A percentile compares a stretch with the other conserved stretches of the same genome.
These are phyloP conservation scores for Vanrija pseudolonga DNA, from an alignment of 1,284 basidiomycete genomes.

Conservation along the genomic window DNA sequence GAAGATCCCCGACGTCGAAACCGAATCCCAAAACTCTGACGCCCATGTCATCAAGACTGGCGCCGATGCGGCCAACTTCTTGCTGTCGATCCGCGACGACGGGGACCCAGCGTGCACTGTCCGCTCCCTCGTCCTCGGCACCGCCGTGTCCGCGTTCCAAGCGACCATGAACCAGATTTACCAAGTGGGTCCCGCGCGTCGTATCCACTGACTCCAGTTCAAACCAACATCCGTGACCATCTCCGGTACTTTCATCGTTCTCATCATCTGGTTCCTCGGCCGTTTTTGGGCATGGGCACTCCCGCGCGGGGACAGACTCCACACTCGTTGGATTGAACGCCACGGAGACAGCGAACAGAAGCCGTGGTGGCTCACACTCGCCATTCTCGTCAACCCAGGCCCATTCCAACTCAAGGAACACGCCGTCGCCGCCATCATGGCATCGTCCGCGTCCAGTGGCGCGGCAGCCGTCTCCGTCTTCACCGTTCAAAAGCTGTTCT, in stretches of 20 bases:
- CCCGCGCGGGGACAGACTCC: constrained; percentile 47
- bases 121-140: constrained; percentile 59
- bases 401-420: constrained; percentile 61
- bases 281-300: constrained; percentile 53
- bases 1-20: not conserved
- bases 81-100: constrained; percentile 62
- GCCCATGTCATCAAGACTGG: constrained; percentile 47
- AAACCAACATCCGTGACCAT: constrained; percentile 59
- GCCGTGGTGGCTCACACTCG: constrained; percentile 20
- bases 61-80: constrained; percentile 59
- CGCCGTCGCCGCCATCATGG: constrained; percentile 59
- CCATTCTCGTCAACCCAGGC: constrained; percentile 59
- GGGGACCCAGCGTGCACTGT: constrained; percentile 60
- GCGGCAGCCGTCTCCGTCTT: constrained; percentile 59
- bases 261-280: constrained; percentile 59
- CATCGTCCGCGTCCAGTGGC: constrained; percentile 58
- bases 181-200: constrained; percentile 7
- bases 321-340: too few relatives aligned
- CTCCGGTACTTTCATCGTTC: constrained; percentile 59
- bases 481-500: constrained; percentile 59
- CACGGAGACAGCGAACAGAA: too few relatives aligned
- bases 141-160: constrained; percentile 57
- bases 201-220: constrained; percentile 50
- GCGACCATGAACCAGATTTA: constrained; percentile 47
- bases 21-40: too few relatives aligned